A percentile compares a stretch with the other conserved stretches of the same genome.
Conservation (phyloP, 257 asterid genomes). For the Solanum stenotomum region DNA sequence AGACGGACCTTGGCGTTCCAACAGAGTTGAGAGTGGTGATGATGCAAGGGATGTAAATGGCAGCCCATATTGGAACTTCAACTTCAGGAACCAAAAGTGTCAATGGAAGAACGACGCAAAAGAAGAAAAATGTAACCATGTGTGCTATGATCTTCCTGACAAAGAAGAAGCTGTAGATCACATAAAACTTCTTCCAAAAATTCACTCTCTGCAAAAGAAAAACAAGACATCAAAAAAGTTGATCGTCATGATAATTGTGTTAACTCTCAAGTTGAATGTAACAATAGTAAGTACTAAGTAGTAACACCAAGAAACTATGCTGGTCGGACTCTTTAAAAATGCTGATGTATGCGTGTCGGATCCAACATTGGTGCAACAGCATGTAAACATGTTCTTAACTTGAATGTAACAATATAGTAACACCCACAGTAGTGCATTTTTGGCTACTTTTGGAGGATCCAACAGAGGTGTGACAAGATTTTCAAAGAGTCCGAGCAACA, state of each 20-base stretch:
- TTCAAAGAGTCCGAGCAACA: background rate
- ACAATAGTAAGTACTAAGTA: no score
- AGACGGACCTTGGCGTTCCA: slow-evolving; percentile 76
- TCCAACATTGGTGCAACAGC: no score
- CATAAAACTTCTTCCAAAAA: no score
- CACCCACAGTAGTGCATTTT: background rate
- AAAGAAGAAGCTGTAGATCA: slow-evolving; percentile 7
- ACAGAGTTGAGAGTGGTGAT: slow-evolving; percentile 78
- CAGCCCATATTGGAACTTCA: slow-evolving; percentile 62
- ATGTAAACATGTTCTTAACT: no score
- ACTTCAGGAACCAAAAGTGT: slow-evolving; percentile 46
- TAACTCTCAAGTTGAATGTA: no score
- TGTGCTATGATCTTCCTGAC: slow-evolving; percentile 92
- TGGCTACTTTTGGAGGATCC: background rate
- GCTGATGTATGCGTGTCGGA: no score
- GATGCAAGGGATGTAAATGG: slow-evolving; percentile 85
- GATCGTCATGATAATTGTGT: no score
- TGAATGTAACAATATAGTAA: no score
- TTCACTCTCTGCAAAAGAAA: no score
- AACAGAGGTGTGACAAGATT: background rate
- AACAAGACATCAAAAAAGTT: no score
- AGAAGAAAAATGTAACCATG: slow-evolving; percentile 69
- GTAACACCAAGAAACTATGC: no score
- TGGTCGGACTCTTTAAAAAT: no score
- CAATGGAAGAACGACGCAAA: slow-evolving; percentile 40